Evolutionary conservation across 192 early-diverging fungal species (phyloP).

Genomic region (Linnemannia schmuckeri): DNA sequence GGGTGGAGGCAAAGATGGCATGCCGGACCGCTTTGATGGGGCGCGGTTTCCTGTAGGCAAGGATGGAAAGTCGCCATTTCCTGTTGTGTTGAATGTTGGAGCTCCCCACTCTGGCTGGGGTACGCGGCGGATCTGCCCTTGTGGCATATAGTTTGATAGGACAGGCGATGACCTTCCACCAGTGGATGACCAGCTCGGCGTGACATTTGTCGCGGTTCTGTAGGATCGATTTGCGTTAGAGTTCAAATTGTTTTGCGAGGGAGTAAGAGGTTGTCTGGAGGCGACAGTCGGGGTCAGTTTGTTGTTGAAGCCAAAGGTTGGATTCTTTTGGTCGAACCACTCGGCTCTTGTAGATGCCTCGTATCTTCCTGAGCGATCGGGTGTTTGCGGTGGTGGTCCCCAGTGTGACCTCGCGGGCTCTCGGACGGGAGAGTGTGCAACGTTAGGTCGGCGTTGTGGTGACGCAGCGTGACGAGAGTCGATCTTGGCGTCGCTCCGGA

Average conservation of each 20-base stretch:
- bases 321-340: constrained; percentile 23
- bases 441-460: background rate
- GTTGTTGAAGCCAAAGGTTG: constrained; percentile 15
- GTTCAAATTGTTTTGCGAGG: background rate
- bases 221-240: background rate
- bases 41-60: background rate
- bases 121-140: background rate
- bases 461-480: background rate
- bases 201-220: background rate
- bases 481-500: background rate
- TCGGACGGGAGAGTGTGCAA: background rate
- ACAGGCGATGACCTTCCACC: background rate
- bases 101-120: constrained; percentile 27
- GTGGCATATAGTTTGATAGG: background rate
- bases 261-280: background rate
- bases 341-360: background rate
- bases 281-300: background rate
- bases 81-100: constrained; percentile 13
- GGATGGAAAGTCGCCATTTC: constrained; percentile 29
- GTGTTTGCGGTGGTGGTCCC: background rate
- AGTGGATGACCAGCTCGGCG: background rate
- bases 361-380: background rate
- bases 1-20: constrained; percentile 16
- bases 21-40: constrained; percentile 6
- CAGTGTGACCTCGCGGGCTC: background rate